phyloP scores from a whole-genome alignment of 2,329 filamentous ascomycete species.

The Penicillium capsulatum region DNA sequence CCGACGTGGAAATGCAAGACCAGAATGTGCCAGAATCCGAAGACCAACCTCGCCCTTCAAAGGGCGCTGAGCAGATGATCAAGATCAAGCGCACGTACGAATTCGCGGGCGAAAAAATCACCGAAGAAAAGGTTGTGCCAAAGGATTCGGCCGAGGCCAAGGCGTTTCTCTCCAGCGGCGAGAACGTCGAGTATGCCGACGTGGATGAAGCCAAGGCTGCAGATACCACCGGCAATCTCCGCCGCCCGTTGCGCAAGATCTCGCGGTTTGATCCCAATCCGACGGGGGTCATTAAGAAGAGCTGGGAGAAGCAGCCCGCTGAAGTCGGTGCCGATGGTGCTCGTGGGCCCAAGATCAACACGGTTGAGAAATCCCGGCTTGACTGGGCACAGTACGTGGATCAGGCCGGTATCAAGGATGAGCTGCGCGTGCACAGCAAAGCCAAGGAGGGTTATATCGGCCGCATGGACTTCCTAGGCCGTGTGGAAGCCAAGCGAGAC shows the following conservation, averaged over 20 bases:
- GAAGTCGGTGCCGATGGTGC: conserved; percentile 25
- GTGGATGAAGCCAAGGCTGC: conserved; percentile 17
- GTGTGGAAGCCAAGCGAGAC: conserved; percentile 54
- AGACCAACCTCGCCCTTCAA: conserved; percentile 7
- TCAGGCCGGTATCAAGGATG: conserved; percentile 57
- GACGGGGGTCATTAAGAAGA: conserved; percentile 41
- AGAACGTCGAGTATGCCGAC: conserved; percentile 36
- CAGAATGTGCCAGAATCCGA: conserved; percentile 9
- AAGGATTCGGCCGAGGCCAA: conserved; percentile 54
- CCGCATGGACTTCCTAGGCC: conserved; percentile 59
- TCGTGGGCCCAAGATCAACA: conserved; percentile 59
- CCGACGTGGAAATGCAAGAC: conserved; percentile 17
- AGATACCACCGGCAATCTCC: conserved; percentile 25
- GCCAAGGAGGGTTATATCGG: conserved; percentile 59
- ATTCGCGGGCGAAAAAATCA: conserved; percentile 54
- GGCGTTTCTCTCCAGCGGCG: conserved; percentile 46
- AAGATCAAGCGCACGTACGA: conserved; percentile 56
- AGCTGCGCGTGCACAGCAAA: conserved; percentile 58
- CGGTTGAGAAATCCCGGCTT: conserved; percentile 61
- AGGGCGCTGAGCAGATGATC: conserved; percentile 44
- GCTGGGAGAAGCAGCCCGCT: conserved; percentile 40
- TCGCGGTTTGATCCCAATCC: conserved; percentile 48
- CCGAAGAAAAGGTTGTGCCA: conserved; percentile 51
- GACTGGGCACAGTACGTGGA: conserved; percentile 64
- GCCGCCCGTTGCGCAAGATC: conserved; percentile 40